phyloP scores from a whole-genome alignment of 345 rosid genomes.

The Bretschneidera sinensis region DNA sequence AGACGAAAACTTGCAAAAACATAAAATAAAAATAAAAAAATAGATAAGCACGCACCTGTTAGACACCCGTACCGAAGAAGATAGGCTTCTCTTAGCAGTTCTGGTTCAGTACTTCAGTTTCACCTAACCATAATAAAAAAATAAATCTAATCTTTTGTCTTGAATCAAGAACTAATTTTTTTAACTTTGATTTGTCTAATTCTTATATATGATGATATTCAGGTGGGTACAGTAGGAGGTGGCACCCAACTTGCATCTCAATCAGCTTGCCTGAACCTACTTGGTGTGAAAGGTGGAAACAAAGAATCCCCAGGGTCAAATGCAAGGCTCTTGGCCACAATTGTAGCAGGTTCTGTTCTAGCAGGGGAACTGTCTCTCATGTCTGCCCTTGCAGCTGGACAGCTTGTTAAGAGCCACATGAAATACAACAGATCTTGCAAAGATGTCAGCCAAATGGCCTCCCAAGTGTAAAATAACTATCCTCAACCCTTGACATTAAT shows the following conservation, averaged over 20 bases:
- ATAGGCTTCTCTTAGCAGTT: too few species aligned
- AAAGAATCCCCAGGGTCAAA: constrained; percentile 52
- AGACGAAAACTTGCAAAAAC: too few species aligned
- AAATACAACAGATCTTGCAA: constrained; percentile 69
- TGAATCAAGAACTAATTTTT: background rate
- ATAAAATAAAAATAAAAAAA: too few species aligned
- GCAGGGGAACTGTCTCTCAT: constrained; percentile 76
- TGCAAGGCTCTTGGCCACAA: constrained; percentile 49
- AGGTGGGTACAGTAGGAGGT: constrained; percentile 87
- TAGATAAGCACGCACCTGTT: too few species aligned
- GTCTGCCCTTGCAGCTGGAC: constrained; percentile 74
- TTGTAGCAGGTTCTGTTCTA: constrained; percentile 76
- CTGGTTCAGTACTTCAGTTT: too few species aligned
- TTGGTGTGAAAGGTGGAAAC: constrained; percentile 66
- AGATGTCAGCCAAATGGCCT: constrained; percentile 27
- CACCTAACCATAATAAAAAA: too few species aligned
- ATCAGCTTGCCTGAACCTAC: constrained; percentile 69
- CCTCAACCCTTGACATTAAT: background rate
- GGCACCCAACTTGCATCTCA: constrained; percentile 86
- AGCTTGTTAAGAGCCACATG: constrained; percentile 81
- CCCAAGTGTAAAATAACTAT: background rate
- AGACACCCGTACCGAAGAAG: too few species aligned
- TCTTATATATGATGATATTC: constrained; percentile 7
- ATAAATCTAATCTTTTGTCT: background rate
- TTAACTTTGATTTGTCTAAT: background rate